Evolutionary conservation across 352 stramenopile species (phyloP), one percentile per base, ranked within the genome.

Genomic region (Achlya hypogyna): DNA sequence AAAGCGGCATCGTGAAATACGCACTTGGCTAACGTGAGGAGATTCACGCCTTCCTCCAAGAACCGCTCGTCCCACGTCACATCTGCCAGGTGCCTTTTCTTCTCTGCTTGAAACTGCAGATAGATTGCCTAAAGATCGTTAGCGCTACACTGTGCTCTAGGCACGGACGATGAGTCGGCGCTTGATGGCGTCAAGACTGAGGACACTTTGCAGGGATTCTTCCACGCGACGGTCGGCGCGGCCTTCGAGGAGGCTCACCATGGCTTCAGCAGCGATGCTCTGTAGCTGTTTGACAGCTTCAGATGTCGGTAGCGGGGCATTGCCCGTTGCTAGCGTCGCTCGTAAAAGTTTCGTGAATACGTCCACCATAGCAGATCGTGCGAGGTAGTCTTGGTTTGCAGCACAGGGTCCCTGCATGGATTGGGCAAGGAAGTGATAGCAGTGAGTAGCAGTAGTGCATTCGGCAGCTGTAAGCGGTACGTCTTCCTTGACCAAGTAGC

Each of bases 381-480:
- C 22, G 20, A 72, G 47, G 4, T 59, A 62, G 22, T 69, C 59
- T 49, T 72, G 67, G 52, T 72, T 72, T 5, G 22, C 60, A 1
- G 49, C 6, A 25, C 67, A 72, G 10, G 67, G 67, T 9, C 67
- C 67, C 45, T 72, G 67, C 67, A 72, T 72, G 22, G 49, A 72
- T 42, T 69, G 59, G 27, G 49, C 62, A 12, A 72, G 38, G 29
- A 69, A 69, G 9, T 62, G 38, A 43, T 43, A 69, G 49, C 66
- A 63, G 4, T 54, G 29, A 10, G 27, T 62, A 3, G 69, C 52
- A 34, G 66, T 40, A 25, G 31, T 18, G 28, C 66, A n/a, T 3
- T 58, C 51, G 9, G 28, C 47, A 18, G 31, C 27, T 1, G 25
- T 31, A 18, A 59, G 40, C 14, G 45, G 22, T 6, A 65, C 59